Evolutionary conservation across 352 stramenopile species (phyloP).

Genomic region (Phytophthora boehmeriae): DNA sequence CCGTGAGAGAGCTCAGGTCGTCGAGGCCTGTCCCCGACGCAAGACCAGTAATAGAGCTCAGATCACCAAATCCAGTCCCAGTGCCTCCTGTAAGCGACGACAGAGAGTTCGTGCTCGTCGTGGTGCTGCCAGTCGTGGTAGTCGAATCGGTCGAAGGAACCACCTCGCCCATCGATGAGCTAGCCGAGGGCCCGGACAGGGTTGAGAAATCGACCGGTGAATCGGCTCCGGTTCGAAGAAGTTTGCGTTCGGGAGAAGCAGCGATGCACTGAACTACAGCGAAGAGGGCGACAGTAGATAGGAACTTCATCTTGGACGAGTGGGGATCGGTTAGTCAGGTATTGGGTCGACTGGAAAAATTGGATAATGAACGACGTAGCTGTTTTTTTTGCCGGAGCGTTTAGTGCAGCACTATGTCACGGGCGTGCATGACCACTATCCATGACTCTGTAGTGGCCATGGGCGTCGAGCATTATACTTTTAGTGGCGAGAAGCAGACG

Average conservation of each 20-base stretch:
- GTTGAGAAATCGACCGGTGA: constrained; percentile 4
- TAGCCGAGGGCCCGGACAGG: neutral
- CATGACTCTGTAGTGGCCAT: neutral
- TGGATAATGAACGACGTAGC: constrained; percentile 1
- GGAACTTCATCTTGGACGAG: constrained; percentile 4
- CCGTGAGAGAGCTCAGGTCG: constrained; percentile 1
- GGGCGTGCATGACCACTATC: neutral
- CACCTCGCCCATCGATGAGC: neutral
- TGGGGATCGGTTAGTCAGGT: neutral
- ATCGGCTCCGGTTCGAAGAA: neutral
- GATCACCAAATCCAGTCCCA: neutral
- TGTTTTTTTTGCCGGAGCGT: neutral
- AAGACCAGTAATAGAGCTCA: neutral
- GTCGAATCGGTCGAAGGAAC: neutral
- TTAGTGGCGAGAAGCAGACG: neutral
- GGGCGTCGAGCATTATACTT: neutral
- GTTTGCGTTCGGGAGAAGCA: constrained; percentile 2
- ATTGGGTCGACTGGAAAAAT: neutral
- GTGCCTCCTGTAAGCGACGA: constrained; percentile 1
- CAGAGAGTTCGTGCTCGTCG: constrained; percentile 3
- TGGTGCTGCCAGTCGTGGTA: neutral
- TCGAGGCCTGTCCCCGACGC: too few species aligned
- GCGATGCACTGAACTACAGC: neutral
- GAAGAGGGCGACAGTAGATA: neutral
- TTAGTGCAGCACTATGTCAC: neutral